Evolutionary conservation across 2,329 filamentous ascomycete genomes (phyloP), one percentile per base, ranked within the genome.

Genomic region (Fusarium torulosum): DNA sequence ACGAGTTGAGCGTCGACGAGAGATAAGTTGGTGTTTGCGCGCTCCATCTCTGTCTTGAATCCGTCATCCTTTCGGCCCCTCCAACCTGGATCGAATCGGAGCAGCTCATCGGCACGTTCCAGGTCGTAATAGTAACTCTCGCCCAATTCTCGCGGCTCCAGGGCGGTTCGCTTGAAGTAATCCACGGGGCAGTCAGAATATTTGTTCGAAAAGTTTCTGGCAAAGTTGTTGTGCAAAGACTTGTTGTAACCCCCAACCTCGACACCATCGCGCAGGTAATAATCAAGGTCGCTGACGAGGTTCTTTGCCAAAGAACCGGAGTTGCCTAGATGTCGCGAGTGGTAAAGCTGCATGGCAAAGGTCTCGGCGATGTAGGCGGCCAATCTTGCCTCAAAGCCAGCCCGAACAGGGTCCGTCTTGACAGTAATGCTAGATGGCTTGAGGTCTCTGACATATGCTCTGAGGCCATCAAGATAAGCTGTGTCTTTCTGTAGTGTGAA

Each of bases 1-100:
- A 92, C 90, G 68, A 96, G 90, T 81, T 99, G 94, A 23, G 95
- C 92, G 77, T 98, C 94, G 33, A 99, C 93, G 33, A 97, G 83
- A 23, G 94, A 97, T 52, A 99, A 78, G 77, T 99, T 98, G 65
- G 91, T 82, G 77, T 99, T 99, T 41, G 95, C 96, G 63, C 89
- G 89, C 73, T 90, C 87, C 79, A 99, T 90, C 76, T 99, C 96
- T 47, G 87, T 86, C 64, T 87, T 86, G 79, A 97, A 97, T 0
- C 94, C 94, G 72, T 90, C 86, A 54, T 88, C 85, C 69, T 82
- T 85, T 68, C 82, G 84, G 42, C 91, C 91, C 53, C 82, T 82
- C 96, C 96, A 99, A 38, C 90, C 89, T 56, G 88, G 84, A 76
- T 97, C 92, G 73, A 91, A 92, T 19, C 83, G 83, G 21, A 99